Percentiles rank a stretch among this genome's conserved stretches.
phyloP scores from a whole-genome alignment of 2,329 filamentous ascomycete species.

The Phaeomoniella chlamydospora region DNA sequence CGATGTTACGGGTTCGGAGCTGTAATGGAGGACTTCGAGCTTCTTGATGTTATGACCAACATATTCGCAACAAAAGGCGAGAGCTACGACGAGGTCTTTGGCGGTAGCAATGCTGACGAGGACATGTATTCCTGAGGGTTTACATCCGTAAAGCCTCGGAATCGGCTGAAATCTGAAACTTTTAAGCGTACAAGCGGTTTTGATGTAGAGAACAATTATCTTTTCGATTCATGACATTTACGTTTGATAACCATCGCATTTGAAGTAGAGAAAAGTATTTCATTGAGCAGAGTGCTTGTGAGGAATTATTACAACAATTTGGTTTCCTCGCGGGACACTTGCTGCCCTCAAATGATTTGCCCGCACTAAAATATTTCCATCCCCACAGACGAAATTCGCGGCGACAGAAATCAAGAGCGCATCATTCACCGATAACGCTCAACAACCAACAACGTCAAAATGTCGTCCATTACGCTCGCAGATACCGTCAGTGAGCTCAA shows the following conservation, averaged over 20 bases:
- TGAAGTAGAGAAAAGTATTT: too few relatives aligned
- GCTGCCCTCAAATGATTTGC: background rate
- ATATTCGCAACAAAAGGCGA: conserved; percentile 45
- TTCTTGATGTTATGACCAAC: conserved; percentile 58
- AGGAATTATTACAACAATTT: too few relatives aligned
- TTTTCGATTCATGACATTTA: too few relatives aligned
- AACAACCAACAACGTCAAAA: conserved; percentile 13
- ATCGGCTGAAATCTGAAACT: too few relatives aligned
- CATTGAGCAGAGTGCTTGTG: too few relatives aligned
- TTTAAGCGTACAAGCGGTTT: too few relatives aligned
- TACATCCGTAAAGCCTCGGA: too few relatives aligned
- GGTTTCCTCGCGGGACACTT: too few relatives aligned
- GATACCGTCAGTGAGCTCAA: conserved; percentile 59
- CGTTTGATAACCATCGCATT: too few relatives aligned
- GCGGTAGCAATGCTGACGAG: background rate
- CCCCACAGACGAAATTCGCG: background rate
- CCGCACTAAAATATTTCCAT: conserved; percentile 1
- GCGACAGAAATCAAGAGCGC: background rate
- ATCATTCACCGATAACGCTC: background rate
- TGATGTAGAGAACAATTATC: too few relatives aligned
- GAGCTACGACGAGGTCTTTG: conserved; percentile 7
- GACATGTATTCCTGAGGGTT: conserved; percentile 7
- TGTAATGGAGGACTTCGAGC: conserved; percentile 53
- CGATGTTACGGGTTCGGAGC: conserved; percentile 78
- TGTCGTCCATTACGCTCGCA: conserved; percentile 42